These are phyloP conservation scores for Phaffomyces opuntiae DNA, from an alignment of 805 yeast genomes.

Conservation along the genomic window DNA sequence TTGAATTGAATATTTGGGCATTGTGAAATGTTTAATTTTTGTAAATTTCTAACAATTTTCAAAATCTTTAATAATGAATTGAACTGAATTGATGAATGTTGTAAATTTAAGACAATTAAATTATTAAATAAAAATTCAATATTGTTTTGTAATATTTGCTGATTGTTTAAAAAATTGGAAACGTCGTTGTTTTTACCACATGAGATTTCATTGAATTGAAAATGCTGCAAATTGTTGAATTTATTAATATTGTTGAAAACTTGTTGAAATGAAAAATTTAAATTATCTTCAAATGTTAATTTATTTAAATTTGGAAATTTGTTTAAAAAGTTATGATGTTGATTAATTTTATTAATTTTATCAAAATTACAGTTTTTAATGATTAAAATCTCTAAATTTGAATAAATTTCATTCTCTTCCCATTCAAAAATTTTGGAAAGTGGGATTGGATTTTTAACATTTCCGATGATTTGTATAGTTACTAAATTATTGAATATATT, in stretches of 20 bases:
- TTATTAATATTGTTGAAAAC: constrained; percentile 3
- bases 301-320: constrained; percentile 13
- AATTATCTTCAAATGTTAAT: constrained; percentile 19
- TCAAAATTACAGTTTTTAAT: constrained; percentile 20
- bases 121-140: constrained; percentile 9
- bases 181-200: constrained; percentile 4
- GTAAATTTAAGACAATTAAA: constrained; percentile 14
- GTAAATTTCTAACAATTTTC: not conserved
- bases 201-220: constrained; percentile 5
- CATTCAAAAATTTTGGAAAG: constrained; percentile 15
- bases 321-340: constrained; percentile 18
- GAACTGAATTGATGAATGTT: constrained; percentile 20
- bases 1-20: constrained; percentile 18
- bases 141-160: constrained; percentile 3
- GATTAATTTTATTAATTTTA: constrained; percentile 10
- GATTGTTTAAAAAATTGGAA: constrained; percentile 4
- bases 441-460: constrained; percentile 13
- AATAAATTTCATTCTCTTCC: constrained; percentile 3
- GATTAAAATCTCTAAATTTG: constrained; percentile 12
- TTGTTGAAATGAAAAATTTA: constrained; percentile 4
- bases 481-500: constrained; percentile 6
- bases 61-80: constrained; percentile 14
- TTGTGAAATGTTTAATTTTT: constrained; percentile 11
- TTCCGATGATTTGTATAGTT: constrained; percentile 14
- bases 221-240: constrained; percentile 6